A percentile compares a stretch with the other conserved stretches of the same genome.
Conservation (phyloP, 345 rosid genomes). For the Fremontodendron californicum region DNA sequence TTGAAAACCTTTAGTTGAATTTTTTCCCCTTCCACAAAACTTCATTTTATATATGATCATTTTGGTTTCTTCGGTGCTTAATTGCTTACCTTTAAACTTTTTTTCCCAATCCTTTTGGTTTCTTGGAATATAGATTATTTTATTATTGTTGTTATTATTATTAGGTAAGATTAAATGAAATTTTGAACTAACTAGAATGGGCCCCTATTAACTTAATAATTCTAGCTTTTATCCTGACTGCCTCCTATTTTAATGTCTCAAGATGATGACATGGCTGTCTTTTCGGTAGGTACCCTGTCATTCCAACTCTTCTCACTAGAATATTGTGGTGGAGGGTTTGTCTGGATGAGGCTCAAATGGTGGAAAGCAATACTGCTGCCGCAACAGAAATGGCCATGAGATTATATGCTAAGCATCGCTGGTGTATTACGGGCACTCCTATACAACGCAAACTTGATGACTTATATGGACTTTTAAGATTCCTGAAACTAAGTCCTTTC, state of each 20-base stretch:
- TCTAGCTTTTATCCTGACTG: background rate
- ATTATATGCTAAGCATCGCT: conserved; percentile 67
- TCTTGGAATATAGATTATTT: background rate
- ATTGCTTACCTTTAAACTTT: background rate
- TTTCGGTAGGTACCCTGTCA: conserved; percentile 80
- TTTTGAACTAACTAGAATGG: background rate
- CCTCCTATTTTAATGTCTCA: background rate
- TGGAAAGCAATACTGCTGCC: conserved; percentile 88
- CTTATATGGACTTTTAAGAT: conserved; percentile 75
- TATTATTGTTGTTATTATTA: background rate
- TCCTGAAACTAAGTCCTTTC: conserved; percentile 78
- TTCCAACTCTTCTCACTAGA: conserved; percentile 84
- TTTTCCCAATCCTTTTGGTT: background rate
- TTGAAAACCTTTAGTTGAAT: background rate
- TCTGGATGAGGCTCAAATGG: conserved; percentile 99
- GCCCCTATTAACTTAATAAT: background rate
- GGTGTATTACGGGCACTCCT: conserved; percentile 99
- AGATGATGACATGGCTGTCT: conserved; percentile 18
- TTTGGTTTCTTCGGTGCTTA: background rate
- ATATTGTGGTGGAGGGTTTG: conserved; percentile 98
- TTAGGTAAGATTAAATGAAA: background rate
- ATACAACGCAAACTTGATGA: conserved; percentile 95
- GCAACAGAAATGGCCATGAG: conserved; percentile 97
- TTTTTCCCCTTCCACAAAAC: background rate
- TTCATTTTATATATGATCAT: background rate